Conservation (phyloP, 1,284 basidiomycete species). For the Tremellales sp. region DNA sequence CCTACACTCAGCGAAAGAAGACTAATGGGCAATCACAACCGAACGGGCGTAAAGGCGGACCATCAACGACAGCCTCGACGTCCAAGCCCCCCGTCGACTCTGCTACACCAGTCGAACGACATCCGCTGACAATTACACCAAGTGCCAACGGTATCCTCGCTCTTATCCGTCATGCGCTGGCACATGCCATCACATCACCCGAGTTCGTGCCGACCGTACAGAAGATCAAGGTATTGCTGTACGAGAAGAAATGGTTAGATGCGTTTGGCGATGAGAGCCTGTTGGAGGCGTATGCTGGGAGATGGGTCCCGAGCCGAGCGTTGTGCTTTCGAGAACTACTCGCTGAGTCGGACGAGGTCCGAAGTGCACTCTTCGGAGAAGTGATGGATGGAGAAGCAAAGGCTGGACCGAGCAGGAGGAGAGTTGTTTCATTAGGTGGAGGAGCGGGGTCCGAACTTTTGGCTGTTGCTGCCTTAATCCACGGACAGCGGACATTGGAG, state of each 20-base stretch:
- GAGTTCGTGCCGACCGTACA: slow-evolving; percentile 36
- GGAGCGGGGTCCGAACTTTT: slow-evolving; percentile 49
- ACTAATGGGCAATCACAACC: too few species aligned
- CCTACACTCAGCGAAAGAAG: slow-evolving; percentile 6
- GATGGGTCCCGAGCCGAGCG: slow-evolving; percentile 50
- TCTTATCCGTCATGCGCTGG: slow-evolving; percentile 27
- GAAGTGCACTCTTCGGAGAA: slow-evolving; percentile 20
- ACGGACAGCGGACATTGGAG: slow-evolving; percentile 1
- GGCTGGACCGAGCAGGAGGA: neutral
- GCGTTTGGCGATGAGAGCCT: slow-evolving; percentile 37
- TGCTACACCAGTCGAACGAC: slow-evolving; percentile 1
- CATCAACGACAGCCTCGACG: too few species aligned
- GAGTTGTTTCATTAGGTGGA: slow-evolving; percentile 46
- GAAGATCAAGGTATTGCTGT: slow-evolving; percentile 41
- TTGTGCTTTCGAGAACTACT: slow-evolving; percentile 48
- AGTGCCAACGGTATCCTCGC: slow-evolving; percentile 25
- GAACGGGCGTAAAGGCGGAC: too few species aligned
- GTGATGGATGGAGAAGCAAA: slow-evolving; percentile 3
- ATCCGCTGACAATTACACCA: slow-evolving; percentile 2
- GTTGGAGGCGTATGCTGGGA: slow-evolving; percentile 46
- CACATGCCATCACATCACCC: slow-evolving; percentile 19
- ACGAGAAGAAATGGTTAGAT: slow-evolving; percentile 45
- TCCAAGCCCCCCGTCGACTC: too few species aligned
- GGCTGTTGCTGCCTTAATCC: slow-evolving; percentile 39
- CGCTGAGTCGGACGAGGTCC: slow-evolving; percentile 33